Evolutionary conservation across 2,329 filamentous ascomycete species (phyloP).

Genomic region (Metarhizium brunneum): DNA sequence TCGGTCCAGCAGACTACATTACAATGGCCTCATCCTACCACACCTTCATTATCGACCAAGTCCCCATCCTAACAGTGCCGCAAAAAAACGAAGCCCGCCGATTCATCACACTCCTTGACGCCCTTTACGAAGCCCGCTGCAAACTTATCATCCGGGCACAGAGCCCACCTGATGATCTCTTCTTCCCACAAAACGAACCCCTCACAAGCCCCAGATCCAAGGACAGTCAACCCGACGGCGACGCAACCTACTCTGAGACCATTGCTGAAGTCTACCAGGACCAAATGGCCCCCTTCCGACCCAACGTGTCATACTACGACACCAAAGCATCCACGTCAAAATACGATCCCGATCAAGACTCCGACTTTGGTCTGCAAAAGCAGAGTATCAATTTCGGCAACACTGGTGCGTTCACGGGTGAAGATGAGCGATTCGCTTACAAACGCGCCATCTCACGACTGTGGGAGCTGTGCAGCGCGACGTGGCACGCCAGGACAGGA

Average conservation of each 20-base stretch:
- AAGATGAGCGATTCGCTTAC: constrained; percentile 76
- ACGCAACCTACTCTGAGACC: constrained; percentile 35
- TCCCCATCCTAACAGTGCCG: constrained; percentile 56
- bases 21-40: constrained; percentile 72
- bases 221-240: constrained; percentile 11
- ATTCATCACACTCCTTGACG: constrained; percentile 73
- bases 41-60: constrained; percentile 62
- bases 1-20: constrained; percentile 77
- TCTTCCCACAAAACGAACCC: constrained; percentile 56
- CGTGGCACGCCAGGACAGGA: constrained; percentile 58
- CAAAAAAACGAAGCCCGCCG: constrained; percentile 75
- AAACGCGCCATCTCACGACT: constrained; percentile 67
- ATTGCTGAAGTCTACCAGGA: constrained; percentile 67
- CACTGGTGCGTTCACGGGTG: constrained; percentile 61
- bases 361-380: constrained; percentile 37
- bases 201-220: not conserved
- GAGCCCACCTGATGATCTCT: constrained; percentile 61
- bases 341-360: constrained; percentile 49
- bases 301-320: constrained; percentile 63
- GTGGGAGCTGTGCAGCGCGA: constrained; percentile 69
- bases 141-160: constrained; percentile 62
- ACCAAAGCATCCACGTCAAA: constrained; percentile 32
- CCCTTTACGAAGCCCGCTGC: constrained; percentile 72
- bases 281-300: constrained; percentile 64
- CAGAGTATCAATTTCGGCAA: constrained; percentile 56